phyloP scores from a whole-genome alignment of 108 stramenopile genomes.

The Stephanodiscus triporus region DNA sequence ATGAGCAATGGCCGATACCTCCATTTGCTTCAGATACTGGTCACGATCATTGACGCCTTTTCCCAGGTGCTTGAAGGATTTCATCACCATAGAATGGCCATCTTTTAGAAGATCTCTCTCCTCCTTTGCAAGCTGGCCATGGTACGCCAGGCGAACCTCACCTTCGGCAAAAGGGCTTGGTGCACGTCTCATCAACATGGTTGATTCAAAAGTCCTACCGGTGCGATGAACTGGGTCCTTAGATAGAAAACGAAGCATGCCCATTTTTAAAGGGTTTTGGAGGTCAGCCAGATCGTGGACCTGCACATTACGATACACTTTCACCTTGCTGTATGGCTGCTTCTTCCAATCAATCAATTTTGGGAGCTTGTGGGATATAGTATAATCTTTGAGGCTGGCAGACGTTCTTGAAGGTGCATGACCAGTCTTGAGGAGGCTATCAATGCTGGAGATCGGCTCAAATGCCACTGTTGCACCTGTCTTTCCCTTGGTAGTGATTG shows the following conservation, averaged over 20 bases:
- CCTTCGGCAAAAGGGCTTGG: slow-evolving; percentile 50
- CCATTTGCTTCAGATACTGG: slow-evolving; percentile 54
- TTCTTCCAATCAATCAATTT: slow-evolving; percentile 24
- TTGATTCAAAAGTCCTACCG: slow-evolving; percentile 20
- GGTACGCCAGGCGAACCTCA: slow-evolving; percentile 43
- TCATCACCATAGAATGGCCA: slow-evolving; percentile 37
- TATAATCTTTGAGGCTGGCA: slow-evolving; percentile 23
- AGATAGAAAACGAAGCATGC: slow-evolving; percentile 20
- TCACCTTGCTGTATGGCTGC: slow-evolving; percentile 22
- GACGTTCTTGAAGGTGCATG: slow-evolving; percentile 4
- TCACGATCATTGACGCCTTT: slow-evolving; percentile 33
- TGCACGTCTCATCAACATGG: slow-evolving; percentile 42
- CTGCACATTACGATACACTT: slow-evolving; percentile 29
- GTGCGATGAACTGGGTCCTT: slow-evolving; percentile 4
- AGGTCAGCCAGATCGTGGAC: slow-evolving; percentile 36
- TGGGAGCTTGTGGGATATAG: slow-evolving; percentile 20
- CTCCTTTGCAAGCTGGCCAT: slow-evolving; percentile 29
- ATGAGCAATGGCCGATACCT: slow-evolving; percentile 48
- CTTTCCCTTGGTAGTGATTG: slow-evolving; percentile 26
- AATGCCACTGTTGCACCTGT: slow-evolving; percentile 27
- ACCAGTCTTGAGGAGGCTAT: slow-evolving; percentile 17
- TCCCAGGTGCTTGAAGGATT: slow-evolving; percentile 50
- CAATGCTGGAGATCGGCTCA: slow-evolving; percentile 26
- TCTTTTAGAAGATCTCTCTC: slow-evolving; percentile 15
- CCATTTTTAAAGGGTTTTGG: slow-evolving; percentile 37